A percentile compares a stretch with the other conserved stretches of the same genome.
Evolutionary conservation across 805 yeast species (phyloP).

Genomic region (Cyberlindnera meyerae): DNA sequence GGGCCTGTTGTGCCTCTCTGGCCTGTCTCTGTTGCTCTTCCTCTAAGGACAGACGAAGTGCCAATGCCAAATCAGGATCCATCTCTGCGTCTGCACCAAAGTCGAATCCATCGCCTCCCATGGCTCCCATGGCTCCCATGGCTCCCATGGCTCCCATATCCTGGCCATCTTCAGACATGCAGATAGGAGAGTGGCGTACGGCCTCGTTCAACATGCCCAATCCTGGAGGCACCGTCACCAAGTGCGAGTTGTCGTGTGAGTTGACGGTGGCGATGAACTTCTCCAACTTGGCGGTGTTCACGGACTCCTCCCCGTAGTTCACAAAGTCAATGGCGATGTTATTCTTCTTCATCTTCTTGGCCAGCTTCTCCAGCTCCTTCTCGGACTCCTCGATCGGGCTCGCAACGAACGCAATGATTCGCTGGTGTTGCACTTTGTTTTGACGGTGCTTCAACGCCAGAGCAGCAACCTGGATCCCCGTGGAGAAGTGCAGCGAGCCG

Average conservation of each 20-base stretch:
- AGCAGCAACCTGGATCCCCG: slow-evolving; percentile 90
- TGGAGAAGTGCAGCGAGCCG: slow-evolving; percentile 65
- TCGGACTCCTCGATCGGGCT: slow-evolving; percentile 70
- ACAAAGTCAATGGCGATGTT: slow-evolving; percentile 84
- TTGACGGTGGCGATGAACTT: slow-evolving; percentile 71
- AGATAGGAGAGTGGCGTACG: slow-evolving; percentile 69
- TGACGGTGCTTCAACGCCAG: slow-evolving; percentile 94
- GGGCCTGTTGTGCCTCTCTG: slow-evolving; percentile 36
- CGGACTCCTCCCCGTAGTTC: slow-evolving; percentile 84
- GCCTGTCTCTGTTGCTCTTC: slow-evolving; percentile 93
- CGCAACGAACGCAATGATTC: slow-evolving; percentile 87
- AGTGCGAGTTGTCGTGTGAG: slow-evolving; percentile 68
- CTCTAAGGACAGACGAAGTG: slow-evolving; percentile 87
- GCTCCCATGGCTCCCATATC: slow-evolving; percentile 24
- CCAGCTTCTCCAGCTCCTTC: slow-evolving; percentile 73
- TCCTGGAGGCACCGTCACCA: slow-evolving; percentile 85
- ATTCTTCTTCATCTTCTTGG: slow-evolving; percentile 90
- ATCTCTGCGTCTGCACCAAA: slow-evolving; percentile 79
- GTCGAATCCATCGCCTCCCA: slow-evolving; percentile 58
- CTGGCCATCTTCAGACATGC: slow-evolving; percentile 52
- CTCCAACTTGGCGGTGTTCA: slow-evolving; percentile 73
- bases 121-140: too few species aligned
- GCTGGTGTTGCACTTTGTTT: slow-evolving; percentile 85
- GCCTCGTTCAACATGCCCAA: slow-evolving; percentile 79
- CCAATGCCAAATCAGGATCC: slow-evolving; percentile 97